phyloP scores from a whole-genome alignment of 73 alveolate species.

The Blepharisma japonicum region DNA sequence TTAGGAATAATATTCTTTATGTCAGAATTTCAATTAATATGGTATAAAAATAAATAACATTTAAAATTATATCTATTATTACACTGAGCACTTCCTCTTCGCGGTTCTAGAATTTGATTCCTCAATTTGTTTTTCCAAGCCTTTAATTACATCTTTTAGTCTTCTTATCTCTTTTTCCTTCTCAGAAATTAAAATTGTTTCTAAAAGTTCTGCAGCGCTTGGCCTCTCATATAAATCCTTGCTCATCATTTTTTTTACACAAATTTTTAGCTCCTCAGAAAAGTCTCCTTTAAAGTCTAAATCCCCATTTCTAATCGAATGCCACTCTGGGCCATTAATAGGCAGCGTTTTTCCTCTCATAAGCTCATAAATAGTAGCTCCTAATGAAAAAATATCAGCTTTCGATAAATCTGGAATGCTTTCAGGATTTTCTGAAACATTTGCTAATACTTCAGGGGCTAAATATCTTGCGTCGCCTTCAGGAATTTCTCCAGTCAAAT shows the following conservation, averaged over 20 bases:
- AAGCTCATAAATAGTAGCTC: slow-evolving; percentile 47
- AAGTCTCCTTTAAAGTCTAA: slow-evolving; percentile 23
- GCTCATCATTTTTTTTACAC: neutral
- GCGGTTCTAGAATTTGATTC: neutral
- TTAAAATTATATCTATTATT: too few species aligned
- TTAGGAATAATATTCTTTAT: too few species aligned
- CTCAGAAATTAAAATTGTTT: neutral
- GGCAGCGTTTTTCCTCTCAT: slow-evolving; percentile 35
- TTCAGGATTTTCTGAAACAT: neutral
- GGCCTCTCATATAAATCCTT: neutral
- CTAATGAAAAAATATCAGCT: slow-evolving; percentile 57
- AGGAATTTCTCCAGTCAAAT: slow-evolving; percentile 55
- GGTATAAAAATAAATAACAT: too few species aligned
- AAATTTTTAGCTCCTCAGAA: neutral
- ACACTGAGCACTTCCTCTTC: too few species aligned
- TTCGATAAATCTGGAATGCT: slow-evolving; percentile 49
- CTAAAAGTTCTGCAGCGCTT: slow-evolving; percentile 1
- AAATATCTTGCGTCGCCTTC: slow-evolving; percentile 83
- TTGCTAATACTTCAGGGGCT: slow-evolving; percentile 66
- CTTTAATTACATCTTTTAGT: neutral
- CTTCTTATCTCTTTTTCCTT: neutral
- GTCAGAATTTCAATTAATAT: too few species aligned
- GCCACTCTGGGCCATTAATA: slow-evolving; percentile 57
- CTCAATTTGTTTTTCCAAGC: neutral
- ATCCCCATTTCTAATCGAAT: slow-evolving; percentile 45